Base-by-base conservation (phyloP, 257 asterid species). In the Solanum pimpinellifolium region DNA sequence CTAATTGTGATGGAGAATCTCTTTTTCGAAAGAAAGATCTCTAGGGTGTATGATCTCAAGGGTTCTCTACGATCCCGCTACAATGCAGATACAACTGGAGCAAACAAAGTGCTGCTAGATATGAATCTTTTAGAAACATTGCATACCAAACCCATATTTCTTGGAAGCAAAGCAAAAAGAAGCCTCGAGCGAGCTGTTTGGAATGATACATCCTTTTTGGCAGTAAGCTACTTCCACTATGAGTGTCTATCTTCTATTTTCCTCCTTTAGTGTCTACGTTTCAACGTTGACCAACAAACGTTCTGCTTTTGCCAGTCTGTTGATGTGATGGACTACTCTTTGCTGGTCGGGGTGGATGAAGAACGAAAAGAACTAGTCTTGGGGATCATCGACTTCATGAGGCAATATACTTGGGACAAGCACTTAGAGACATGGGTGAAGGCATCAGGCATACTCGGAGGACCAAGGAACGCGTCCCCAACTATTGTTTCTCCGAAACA, bases 361-460 rank as follows among this genome's bases (percentile, higher is more conserved):
- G 99, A 95, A 69, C 86, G 92, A n/a, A 92, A 93, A 76, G 99
- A 97, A 92, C 93, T 97, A 23, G 98, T 96, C 9, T 75, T 97
- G 87, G 99, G 99, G 88, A 97, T 97, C 86, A 97, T 97, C 0
- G 99, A 97, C 86, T 97, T 90, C 95, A 96, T 97, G 97, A 96
- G 99, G 83, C 99, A 96, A 39, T 97, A 96, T 74, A 97, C 99
- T 16, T 97, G 99, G 99, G 99, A 97, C 94, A 97, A 97, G 93
- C 99, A 95, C 60, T 85, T 96, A 92, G 99, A 97, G 96, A 95
- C 98, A 39, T 96, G 99, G 98, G 98, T 95, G 23, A 95, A 96
- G 89, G 95, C 98, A 1, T 92, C 98, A 14, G 99, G 99, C 16
- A 95, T 96, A 49, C 95, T 96, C 14, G 99, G 99, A 65, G 98